Base-by-base conservation (phyloP, 139 green algal genomes). In the Chlorella sp. region DNA sequence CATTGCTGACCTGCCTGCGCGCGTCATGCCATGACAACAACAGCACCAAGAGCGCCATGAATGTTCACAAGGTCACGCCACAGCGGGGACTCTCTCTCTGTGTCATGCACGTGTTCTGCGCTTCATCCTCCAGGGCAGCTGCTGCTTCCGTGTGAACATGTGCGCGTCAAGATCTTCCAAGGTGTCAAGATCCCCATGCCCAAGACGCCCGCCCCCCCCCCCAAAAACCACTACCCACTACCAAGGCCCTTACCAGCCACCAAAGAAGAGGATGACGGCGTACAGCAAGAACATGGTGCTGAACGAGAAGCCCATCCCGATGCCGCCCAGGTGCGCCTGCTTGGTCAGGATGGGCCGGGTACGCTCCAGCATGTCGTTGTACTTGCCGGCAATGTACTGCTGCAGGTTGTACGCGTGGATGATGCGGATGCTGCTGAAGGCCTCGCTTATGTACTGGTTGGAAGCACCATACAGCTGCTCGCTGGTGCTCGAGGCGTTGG, bases 371-470 rank as follows among this genome's bases (percentile, higher is more conserved):
- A 63, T 72, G 27, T 14, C 30, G 22, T 51, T 2, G 36, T 77
- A 77, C 30, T 67, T 24, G 1, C 23, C 27, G 67, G 69, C 70
- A 49, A 74, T 72, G 35, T 35, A 27, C 5, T 32, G 31, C 74
- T 93, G 84, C 82, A 93, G 86, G 77, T 88, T 88, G 79, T 91
- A 93, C 0, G 85, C 83, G 49, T 87, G 80, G 55, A 90, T 55
- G 10, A 55, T 17, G 10, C 17, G 42, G 35, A 94, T 91, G 74
- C 77, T 81, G 6, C 61, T 36, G 35, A 96, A 86, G 14, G 88
- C 88, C 66, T 96, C 91, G 0, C 75, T 71, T 6, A 90, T 90
- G 3, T 79, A 82, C 73, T 89, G 80, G 74, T 94, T 93, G 76
- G 91, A 86, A 20, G 34, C 62, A 2, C 82, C 79, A 80, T 88